Conservation (phyloP, 306 rosid genomes). For the Citrullus colocynthis region DNA sequence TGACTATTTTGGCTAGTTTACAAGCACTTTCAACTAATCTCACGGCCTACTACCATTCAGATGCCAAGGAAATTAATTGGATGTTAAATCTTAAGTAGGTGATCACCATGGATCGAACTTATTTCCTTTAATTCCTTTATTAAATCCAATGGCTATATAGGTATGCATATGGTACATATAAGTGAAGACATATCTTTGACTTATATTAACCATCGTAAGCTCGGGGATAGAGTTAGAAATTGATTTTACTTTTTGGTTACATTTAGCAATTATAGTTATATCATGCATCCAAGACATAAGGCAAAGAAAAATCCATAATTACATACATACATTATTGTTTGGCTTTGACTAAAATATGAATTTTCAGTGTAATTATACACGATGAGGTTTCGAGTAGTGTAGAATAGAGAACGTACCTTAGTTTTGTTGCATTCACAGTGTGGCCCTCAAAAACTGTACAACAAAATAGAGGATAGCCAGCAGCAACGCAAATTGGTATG, state of each 20-base stretch:
- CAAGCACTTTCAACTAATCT: no score
- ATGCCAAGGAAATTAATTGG: no score
- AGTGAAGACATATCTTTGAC: no score
- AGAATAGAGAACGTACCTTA: background rate
- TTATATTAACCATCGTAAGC: no score
- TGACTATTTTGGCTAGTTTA: no score
- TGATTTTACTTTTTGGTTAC: background rate
- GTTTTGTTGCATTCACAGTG: slow-evolving; percentile 30
- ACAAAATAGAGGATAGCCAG: slow-evolving; percentile 66
- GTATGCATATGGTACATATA: no score
- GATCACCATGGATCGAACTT: no score
- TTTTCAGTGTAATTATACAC: background rate
- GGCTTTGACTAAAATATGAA: background rate
- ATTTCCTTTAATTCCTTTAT: no score
- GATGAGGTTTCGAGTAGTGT: background rate
- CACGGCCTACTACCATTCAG: no score
- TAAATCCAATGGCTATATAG: no score
- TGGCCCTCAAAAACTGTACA: slow-evolving; percentile 59
- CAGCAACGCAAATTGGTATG: slow-evolving; percentile 61
- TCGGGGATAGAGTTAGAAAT: no score
- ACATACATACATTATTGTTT: background rate
- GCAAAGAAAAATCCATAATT: background rate
- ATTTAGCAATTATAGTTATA: background rate
- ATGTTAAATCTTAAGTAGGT: no score
- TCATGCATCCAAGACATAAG: background rate